Base-by-base conservation (phyloP, 176 grass and related monocot species). In the Ananas comosus region DNA sequence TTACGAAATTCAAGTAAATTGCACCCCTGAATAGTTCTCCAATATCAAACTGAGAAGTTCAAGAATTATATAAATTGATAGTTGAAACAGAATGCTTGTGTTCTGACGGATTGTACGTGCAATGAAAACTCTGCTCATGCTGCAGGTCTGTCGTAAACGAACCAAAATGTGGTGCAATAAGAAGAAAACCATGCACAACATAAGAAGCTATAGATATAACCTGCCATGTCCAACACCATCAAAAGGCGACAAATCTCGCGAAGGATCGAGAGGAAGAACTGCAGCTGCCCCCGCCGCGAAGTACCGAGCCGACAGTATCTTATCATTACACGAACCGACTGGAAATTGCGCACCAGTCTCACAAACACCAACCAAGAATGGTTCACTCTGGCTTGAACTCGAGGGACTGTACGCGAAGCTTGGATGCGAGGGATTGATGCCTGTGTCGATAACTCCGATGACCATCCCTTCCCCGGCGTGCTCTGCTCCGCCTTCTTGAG, bases 381-480 rank as follows among this genome's bases (percentile, higher is more conserved):
- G 21, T 1, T 65, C 49, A 21, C 33, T 50, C 53, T 28, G 29
- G 16, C 5, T 12, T 6, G 17, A 29, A 63, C 48, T 51, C 21
- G 7, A 17, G 13, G 77, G 88, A 51, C 53, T 23, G 64, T 80
- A 85, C 1, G 79, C 85, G 59, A 91, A 91, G 59, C 82, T 88
- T 12, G 89, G 85, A 49, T 88, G 82, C 1, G 14, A 72, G 0
- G 85, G 82, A 25, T 88, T 79, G 25, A 87, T 63, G 66, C 88
- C 88, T 21, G 81, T 85, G 77, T 91, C 88, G 21, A 91, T 65
- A 52, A 91, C 81, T 5, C 85, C 85, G 29, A 91, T 72, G n/a
- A 87, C 56, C 53, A 91, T 18, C 1, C 88, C 79, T 25, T 87
- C 81, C 24, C 88, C 88, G 65, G 67, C 79, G 66, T 53, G 67